Percentiles rank a stretch among this genome's conserved stretches.
phyloP scores from a whole-genome alignment of 495 filamentous ascomycete genomes.

The Penicillium mononematosum region DNA sequence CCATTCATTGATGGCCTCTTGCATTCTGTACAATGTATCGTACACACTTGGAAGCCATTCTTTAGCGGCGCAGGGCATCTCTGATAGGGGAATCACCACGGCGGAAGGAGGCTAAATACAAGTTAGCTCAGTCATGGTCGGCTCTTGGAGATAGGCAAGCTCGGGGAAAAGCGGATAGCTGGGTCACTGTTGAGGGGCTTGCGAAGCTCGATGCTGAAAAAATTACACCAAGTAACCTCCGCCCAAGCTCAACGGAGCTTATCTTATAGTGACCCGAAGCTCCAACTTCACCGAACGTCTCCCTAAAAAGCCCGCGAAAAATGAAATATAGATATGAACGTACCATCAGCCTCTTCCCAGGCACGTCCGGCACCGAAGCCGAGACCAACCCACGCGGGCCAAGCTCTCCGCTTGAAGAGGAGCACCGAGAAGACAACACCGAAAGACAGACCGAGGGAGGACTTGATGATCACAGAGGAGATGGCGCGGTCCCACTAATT shows the following conservation, averaged over 20 bases:
- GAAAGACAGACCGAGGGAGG: constrained; percentile 87
- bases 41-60: constrained; percentile 34
- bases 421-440: constrained; percentile 98
- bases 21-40: constrained; percentile 47
- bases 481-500: constrained; percentile 94
- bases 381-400: constrained; percentile 87
- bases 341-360: constrained; percentile 77
- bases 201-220: neutral
- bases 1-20: constrained; percentile 13
- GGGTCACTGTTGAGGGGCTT: neutral
- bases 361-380: constrained; percentile 95
- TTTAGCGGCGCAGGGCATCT: constrained; percentile 47
- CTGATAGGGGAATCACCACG: constrained; percentile 47
- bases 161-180: constrained; percentile 12
- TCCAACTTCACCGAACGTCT: neutral
- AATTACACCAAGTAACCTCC: neutral
- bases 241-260: neutral
- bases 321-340: constrained; percentile 26
- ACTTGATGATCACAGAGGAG: constrained; percentile 93
- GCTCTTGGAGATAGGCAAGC: neutral
- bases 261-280: neutral
- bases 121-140: constrained; percentile 17
- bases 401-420: constrained; percentile 94
- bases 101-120: constrained; percentile 45
- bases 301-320: neutral